Conservation (phyloP, 2,329 filamentous ascomycete genomes). For the Cordyceps cateniannulata region DNA sequence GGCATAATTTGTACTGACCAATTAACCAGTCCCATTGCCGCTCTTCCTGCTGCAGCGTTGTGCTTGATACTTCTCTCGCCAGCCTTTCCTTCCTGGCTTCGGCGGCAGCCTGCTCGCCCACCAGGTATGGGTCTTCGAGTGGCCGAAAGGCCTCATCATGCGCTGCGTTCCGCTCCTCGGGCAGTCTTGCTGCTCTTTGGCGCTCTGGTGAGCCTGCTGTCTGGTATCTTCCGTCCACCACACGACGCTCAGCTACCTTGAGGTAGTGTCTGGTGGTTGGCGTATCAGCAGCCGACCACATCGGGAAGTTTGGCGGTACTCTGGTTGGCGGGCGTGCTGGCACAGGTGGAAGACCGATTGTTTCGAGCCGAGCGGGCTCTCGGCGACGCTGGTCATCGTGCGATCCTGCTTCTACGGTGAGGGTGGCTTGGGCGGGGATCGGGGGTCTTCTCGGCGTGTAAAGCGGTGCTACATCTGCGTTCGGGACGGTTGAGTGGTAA, state of each 20-base stretch:
- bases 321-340: constrained; percentile 33
- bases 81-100: constrained; percentile 51
- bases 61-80: constrained; percentile 47
- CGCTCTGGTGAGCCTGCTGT: constrained; percentile 17
- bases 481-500: constrained; percentile 51
- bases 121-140: constrained; percentile 60
- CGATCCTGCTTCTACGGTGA: constrained; percentile 15
- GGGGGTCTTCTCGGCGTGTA: constrained; percentile 36
- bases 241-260: constrained; percentile 57
- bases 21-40: constrained; percentile 56
- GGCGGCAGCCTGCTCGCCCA: constrained; percentile 58
- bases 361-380: constrained; percentile 10
- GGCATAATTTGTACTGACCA: constrained; percentile 33
- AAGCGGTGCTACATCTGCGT: constrained; percentile 41
- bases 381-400: constrained; percentile 19
- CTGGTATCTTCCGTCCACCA: constrained; percentile 36
- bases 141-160: constrained; percentile 33
- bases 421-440: constrained; percentile 10
- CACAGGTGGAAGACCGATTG: constrained; percentile 44
- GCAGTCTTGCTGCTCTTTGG: background rate
- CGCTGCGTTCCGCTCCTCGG: background rate
- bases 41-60: constrained; percentile 50
- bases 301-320: constrained; percentile 51
- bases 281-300: constrained; percentile 50
- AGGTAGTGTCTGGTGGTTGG: constrained; percentile 56